A percentile compares a stretch with the other conserved stretches of the same genome.
Conservation (phyloP, 176 grass and related monocot genomes). For the Lolium rigidum region DNA sequence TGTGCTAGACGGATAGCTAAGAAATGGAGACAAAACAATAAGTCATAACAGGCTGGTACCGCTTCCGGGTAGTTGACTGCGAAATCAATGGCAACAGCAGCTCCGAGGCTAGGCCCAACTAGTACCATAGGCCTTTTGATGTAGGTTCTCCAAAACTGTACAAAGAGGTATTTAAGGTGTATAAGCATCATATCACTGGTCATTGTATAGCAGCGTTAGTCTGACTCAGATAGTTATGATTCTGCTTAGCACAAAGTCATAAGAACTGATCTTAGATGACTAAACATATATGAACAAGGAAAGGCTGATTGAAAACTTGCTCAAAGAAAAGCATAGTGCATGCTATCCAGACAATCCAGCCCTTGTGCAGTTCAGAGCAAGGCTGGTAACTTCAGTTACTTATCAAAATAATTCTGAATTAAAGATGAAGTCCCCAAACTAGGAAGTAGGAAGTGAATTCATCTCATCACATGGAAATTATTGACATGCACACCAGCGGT, state of each 20-base stretch:
- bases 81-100: conserved; percentile 97
- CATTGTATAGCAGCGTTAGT: not conserved
- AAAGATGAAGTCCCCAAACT: not conserved
- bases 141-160: conserved; percentile 87
- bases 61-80: conserved; percentile 73
- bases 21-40: conserved; percentile 30
- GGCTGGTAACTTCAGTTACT: not conserved
- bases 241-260: not conserved
- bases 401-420: no score
- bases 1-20: not conserved
- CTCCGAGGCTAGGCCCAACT: conserved; percentile 90
- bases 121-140: conserved; percentile 93
- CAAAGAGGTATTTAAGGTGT: conserved; percentile 12
- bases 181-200: conserved; percentile 23
- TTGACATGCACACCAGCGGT: not conserved
- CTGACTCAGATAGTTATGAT: not conserved
- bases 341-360: not conserved
- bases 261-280: conserved; percentile 8
- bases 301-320: not conserved
- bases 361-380: conserved; percentile 7
- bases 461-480: not conserved
- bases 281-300: not conserved
- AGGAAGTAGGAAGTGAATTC: conserved; percentile 26
- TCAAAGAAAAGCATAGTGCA: not conserved
- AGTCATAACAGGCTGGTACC: conserved; percentile 50